Conservation (phyloP, 2,329 filamentous ascomycete species). For the Remersonia thermophila region DNA sequence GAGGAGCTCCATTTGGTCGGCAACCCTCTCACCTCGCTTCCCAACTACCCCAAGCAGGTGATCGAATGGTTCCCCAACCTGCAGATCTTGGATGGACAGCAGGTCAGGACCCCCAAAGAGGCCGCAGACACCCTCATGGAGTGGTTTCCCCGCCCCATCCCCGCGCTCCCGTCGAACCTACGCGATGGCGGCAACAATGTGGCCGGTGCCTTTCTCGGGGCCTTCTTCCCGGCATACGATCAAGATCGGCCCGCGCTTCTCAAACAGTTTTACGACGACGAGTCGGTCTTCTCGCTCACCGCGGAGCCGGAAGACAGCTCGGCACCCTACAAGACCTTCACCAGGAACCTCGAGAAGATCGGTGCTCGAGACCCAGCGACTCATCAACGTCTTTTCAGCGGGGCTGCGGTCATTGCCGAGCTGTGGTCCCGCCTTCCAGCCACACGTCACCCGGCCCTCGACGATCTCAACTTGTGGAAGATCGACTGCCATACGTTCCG, state of each 20-base stretch:
- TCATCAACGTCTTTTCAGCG: conserved; percentile 53
- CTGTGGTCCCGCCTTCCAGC: conserved; percentile 58
- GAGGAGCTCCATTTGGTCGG: conserved; percentile 69
- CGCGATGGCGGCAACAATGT: conserved; percentile 57
- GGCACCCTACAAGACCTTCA: conserved; percentile 56
- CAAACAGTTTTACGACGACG: conserved; percentile 59
- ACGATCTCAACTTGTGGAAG: conserved; percentile 60
- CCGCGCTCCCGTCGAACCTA: conserved; percentile 55
- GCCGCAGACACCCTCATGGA: conserved; percentile 41
- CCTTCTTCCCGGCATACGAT: conserved; percentile 66
- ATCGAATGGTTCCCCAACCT: conserved; percentile 75
- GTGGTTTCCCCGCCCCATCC: conserved; percentile 41
- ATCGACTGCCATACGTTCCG: conserved; percentile 70
- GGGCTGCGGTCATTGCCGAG: conserved; percentile 51
- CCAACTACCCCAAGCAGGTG: conserved; percentile 55
- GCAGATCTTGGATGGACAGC: conserved; percentile 59
- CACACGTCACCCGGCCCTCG: conserved; percentile 63
- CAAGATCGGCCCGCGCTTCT: conserved; percentile 52
- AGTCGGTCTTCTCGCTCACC: conserved; percentile 63
- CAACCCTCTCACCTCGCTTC: conserved; percentile 57
- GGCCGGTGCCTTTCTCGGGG: conserved; percentile 61
- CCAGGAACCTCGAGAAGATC: conserved; percentile 65
- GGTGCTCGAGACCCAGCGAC: conserved; percentile 42
- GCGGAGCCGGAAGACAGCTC: conserved; percentile 49
- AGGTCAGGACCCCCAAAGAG: conserved; percentile 62